Base-by-base conservation (phyloP, 345 rosid genomes). In the Eutrema yunnanense region DNA sequence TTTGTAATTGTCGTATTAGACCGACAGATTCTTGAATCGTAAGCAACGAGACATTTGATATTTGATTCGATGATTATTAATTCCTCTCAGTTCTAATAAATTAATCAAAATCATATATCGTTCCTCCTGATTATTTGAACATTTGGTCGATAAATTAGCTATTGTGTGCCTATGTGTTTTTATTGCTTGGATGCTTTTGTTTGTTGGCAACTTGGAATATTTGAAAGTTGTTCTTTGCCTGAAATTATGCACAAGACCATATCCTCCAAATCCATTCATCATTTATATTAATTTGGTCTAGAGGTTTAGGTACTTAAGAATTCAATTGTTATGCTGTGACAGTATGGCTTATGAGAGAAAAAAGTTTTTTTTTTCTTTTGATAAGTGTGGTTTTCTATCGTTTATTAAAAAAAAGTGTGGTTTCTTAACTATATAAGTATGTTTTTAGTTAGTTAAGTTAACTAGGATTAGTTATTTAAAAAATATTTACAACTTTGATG, bases 121-220 rank as follows among this genome's bases (percentile, higher is more conserved):
- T 13, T 37, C 33, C 16, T 56, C 44, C 58, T 56, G 43, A 65
- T 47, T 65, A 65, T 56, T 48, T 27, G 58, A 46, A 38, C 51
- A 65, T 38, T 54, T 55, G 56, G 61, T 73, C 78, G 32, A 50
- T 9, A 32, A 32, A 49, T 59, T 50, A 58, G 5, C 30, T 41
- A 4, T 49, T 26, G 32, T 66, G 30, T 40, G 54, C 34, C 14
- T 61, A 5, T 58, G 72, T 66, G 42, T 48, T 65, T 66, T 40
- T 58, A 22, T 58, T 30, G 53, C 72, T 73, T 67, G 67, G 78
- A 67, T 74, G 73, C 30, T 66, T 65, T 57, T 41, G 78, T 40
- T 57, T 58, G 72, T 49, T 57, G 42, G 61, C 16, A 55, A 55
- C 61, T 55, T 55, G 44, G 52, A 58, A 30, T 65, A 65, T 58